Base-by-base conservation (phyloP, 345 rosid species). In the Triadica sebifera region DNA sequence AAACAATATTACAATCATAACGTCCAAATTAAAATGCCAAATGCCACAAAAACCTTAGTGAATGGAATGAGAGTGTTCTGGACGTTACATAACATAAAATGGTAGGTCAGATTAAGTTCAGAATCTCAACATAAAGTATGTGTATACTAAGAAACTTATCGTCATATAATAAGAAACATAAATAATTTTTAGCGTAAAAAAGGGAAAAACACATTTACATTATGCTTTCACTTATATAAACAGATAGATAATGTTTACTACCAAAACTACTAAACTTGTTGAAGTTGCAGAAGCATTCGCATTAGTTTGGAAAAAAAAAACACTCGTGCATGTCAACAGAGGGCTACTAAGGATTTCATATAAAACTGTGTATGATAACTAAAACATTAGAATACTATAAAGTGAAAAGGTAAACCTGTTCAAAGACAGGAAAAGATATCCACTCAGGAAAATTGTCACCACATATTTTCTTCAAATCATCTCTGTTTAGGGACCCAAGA, bases 381-480 rank as follows among this genome's bases (percentile, higher is more conserved):
- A 2, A 29, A 29, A 29, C 34, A 29, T 29, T 29, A 29, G 34
- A 29, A 29, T 1, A 29, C 34, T 29, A 29, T 2, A 29, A 29
- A 50, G 20, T 22, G 34, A 1, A 29, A 29, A 29, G 1, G 34
- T 29, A 29, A 29, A 29, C 34, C 34, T 2, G 34, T 29, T 29
- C 34, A 29, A 29, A 29, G 34, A 29, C 1, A 29, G 34, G 34
- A 29, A 29, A 29, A 29, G 34, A 29, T 29, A 29, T 2, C 34
- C 34, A 29, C 34, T 29, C 34, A 29, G 34, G 34, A 1, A 29
- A 29, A 29, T 29, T 29, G 2, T 93, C 98, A 46, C 99, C 98
- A 45, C 98, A 96, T 34, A 96, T 85, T 85, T 93, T 29, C 34
- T 29, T 29, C 34, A 29, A 29, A 29, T 29, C 34, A 29, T 29